Percentiles rank a stretch among this genome's conserved stretches.
Conservation (phyloP, 23 red algal species). For the Gracilaria caudata region DNA sequence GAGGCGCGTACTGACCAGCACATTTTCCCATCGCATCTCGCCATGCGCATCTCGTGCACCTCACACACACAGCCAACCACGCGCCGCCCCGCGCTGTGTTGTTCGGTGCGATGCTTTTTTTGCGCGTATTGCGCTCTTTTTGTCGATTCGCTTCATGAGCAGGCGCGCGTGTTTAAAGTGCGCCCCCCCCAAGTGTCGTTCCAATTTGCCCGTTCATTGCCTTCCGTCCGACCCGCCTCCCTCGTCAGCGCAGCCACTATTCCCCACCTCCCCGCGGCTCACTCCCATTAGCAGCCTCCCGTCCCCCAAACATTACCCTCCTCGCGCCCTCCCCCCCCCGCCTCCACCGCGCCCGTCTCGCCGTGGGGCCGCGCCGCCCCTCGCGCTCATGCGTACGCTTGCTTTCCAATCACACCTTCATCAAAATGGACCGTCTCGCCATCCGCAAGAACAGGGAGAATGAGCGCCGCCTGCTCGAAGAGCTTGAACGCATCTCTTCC, state of each 20-base stretch:
- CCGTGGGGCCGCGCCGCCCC: neutral
- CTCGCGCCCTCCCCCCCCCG: neutral
- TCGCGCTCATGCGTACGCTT: constrained; percentile 2
- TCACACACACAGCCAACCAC: neutral
- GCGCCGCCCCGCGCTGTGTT: neutral
- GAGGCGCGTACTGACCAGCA: neutral
- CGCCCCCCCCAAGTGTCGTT: neutral
- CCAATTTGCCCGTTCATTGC: neutral
- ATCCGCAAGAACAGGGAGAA: constrained; percentile 14
- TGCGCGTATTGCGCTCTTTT: neutral
- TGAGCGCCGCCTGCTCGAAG: constrained; percentile 22
- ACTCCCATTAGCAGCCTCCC: neutral
- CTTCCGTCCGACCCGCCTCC: neutral
- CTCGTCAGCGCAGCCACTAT: neutral
- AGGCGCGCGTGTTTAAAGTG: constrained; percentile 5
- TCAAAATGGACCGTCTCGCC: constrained; percentile 21
- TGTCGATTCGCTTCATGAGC: neutral
- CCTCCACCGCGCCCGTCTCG: neutral
- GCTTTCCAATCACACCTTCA: constrained; percentile 11
- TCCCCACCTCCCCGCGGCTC: neutral
- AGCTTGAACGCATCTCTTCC: constrained; percentile 26
- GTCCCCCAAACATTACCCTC: neutral
- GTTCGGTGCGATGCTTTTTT: neutral
- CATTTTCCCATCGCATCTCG: neutral
- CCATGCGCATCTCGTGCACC: neutral